These are phyloP conservation scores for Pedinophyceae sp. DNA, from an alignment of 139 green algal species.

Conservation along the genomic window DNA sequence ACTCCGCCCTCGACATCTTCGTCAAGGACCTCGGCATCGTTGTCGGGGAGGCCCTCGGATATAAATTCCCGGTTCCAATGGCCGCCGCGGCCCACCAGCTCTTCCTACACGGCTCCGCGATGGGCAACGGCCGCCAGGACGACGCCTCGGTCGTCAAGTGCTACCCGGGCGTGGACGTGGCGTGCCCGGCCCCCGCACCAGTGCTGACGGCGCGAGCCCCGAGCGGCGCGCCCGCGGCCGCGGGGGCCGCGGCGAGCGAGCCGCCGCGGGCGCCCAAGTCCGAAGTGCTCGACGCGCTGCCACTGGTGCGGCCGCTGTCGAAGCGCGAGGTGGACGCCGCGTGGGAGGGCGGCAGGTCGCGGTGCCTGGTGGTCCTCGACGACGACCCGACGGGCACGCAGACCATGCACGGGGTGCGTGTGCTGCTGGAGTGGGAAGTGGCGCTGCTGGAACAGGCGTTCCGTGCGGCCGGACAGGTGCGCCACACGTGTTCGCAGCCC, in stretches of 20 bases:
- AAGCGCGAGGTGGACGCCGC: too few relatives aligned
- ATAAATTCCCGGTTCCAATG: slow-evolving; percentile 16
- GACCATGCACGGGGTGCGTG: slow-evolving; percentile 17
- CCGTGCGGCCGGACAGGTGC: too few relatives aligned
- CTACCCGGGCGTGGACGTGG: not conserved
- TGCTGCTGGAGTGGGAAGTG: slow-evolving; percentile 20
- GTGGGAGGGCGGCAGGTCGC: too few relatives aligned
- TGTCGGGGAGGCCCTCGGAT: slow-evolving; percentile 12
- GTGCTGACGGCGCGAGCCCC: too few relatives aligned
- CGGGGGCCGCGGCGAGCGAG: too few relatives aligned
- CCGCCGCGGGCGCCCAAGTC: too few relatives aligned
- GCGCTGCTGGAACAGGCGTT: too few relatives aligned
- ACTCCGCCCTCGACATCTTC: slow-evolving; percentile 20
- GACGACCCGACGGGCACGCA: slow-evolving; percentile 25
- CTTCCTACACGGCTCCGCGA: slow-evolving; percentile 11
- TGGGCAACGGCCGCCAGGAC: not conserved
- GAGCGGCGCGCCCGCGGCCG: too few relatives aligned
- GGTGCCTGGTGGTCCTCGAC: slow-evolving; percentile 23
- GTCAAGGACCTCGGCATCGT: slow-evolving; percentile 28
- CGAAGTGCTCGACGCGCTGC: too few relatives aligned
- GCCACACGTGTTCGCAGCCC: too few relatives aligned
- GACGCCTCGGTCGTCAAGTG: not conserved
- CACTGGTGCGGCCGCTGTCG: too few relatives aligned
- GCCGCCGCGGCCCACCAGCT: slow-evolving; percentile 20
- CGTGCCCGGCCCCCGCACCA: too few relatives aligned